Base-by-base conservation (phyloP, 1,284 basidiomycete species). In the Tausonia pullulans region DNA sequence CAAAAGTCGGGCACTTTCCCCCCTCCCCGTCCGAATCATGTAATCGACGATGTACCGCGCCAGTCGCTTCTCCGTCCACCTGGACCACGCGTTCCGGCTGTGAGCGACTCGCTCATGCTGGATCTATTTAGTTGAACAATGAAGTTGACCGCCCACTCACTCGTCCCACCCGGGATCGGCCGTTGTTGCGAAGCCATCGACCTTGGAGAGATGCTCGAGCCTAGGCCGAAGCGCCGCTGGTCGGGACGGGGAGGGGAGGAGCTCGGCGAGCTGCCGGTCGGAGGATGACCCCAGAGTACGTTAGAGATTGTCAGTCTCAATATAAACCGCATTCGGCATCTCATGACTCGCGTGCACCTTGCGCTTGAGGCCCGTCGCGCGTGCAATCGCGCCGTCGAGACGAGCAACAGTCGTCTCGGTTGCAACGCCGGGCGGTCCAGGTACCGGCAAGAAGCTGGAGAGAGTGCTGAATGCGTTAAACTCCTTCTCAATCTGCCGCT, bases 21-120 rank as follows among this genome's bases (percentile, higher is more conserved):
- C 68, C 14, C 72, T 68, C 3, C 75, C 75, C 3, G 71, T 73
- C 43, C 93, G 80, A 52, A 98, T 79, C 56, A 88, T 83, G 85
- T 93, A 95, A 74, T 98, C 95, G 1, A 92, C 86, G 43, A 98
- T 79, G 85, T 94, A 96, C 67, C 95, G 79, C 72, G 94, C 87
- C 8, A 98, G 78, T 44, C 92, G 80, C 51, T 81, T 84, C 69
- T 88, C 84, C 14, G 85, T 83, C 90, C 90, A 95, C 56, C 83
- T 69, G 51, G 14, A 16, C 54, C 10, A 49, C 46, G 27, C 27
- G 27, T 27, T 27, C 27, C 1, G 27, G 27, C 27, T 27, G 27
- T 27, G 9, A 49, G 9, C 48, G 14, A 49, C 48, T 49, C 4
- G 11, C 9, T 10, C 14, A 60, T 13, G 27, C 5, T 27, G 27